Evolutionary conservation across 768 basidiomycete genomes (phyloP).

Genomic region (Flagelloscypha sp.): DNA sequence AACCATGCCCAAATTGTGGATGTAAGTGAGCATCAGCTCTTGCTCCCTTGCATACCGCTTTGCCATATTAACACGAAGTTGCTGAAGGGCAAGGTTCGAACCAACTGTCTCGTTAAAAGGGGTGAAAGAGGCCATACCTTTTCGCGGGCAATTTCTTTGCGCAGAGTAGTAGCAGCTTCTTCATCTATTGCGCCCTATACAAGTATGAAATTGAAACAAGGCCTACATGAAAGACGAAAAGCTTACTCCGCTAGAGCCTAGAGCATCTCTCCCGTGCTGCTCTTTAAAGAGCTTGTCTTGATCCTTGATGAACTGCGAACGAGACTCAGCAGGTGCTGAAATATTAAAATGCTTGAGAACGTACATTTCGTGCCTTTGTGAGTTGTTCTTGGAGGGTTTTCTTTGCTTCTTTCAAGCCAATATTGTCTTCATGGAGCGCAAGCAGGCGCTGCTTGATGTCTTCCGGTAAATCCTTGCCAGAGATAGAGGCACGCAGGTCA

Average conservation of each 20-base stretch:
- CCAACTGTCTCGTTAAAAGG: no score
- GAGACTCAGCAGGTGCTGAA: not conserved
- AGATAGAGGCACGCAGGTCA: conserved; percentile 67
- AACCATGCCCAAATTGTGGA: conserved; percentile 65
- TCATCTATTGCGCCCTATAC: conserved; percentile 58
- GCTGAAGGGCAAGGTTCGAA: conserved; percentile 22
- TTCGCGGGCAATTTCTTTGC: conserved; percentile 52
- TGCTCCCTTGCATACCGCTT: conserved; percentile 66
- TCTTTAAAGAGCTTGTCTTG: conserved; percentile 88
- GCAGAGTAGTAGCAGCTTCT: conserved; percentile 54
- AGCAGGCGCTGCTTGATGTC: conserved; percentile 72
- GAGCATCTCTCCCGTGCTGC: conserved; percentile 54
- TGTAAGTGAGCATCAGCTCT: conserved; percentile 67
- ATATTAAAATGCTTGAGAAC: conserved; percentile 9
- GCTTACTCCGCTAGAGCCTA: conserved; percentile 36
- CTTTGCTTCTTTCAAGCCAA: conserved; percentile 58
- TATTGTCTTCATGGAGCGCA: conserved; percentile 69
- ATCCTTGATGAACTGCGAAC: conserved; percentile 74
- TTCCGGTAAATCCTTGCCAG: conserved; percentile 74
- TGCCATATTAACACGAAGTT: conserved; percentile 41
- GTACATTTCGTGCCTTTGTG: conserved; percentile 66
- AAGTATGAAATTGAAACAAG: conserved; percentile 1
- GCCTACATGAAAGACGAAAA: not conserved
- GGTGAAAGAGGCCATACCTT: no score
- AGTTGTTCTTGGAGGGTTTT: conserved; percentile 73